Conservation (phyloP, 2,329 filamentous ascomycete genomes). For the Aspergillus pseudoviridinutans region DNA sequence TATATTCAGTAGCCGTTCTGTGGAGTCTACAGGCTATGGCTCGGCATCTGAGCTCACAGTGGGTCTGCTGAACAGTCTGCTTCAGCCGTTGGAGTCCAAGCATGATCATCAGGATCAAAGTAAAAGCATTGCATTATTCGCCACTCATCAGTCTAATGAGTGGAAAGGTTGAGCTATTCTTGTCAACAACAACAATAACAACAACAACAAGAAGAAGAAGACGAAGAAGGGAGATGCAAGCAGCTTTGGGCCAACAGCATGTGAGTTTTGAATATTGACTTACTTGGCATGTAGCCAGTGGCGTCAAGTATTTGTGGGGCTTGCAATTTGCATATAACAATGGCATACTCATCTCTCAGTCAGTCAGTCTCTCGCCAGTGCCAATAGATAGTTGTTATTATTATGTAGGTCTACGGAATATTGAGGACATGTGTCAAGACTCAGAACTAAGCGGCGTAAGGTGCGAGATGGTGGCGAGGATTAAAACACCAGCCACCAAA, state of each 20-base stretch:
- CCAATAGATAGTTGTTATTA: too few relatives aligned
- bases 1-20: not conserved
- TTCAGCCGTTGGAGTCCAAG: not conserved
- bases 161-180: not conserved
- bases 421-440: not conserved
- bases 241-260: too few relatives aligned
- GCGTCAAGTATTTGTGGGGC: not conserved
- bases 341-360: not conserved
- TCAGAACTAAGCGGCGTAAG: not conserved
- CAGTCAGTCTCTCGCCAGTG: too few relatives aligned
- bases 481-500: not conserved
- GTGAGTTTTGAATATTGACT: not conserved
- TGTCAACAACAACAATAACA: not conserved
- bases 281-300: not conserved
- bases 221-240: not conserved
- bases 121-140: not conserved
- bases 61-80: not conserved
- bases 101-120: not conserved
- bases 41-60: not conserved
- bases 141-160: not conserved
- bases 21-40: not conserved
- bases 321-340: not conserved
- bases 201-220: not conserved
- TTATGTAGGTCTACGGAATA: too few relatives aligned
- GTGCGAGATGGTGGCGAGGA: not conserved